These are phyloP conservation scores for Globisporangium radiosum DNA, from an alignment of 352 stramenopile species.

Conservation along the genomic window DNA sequence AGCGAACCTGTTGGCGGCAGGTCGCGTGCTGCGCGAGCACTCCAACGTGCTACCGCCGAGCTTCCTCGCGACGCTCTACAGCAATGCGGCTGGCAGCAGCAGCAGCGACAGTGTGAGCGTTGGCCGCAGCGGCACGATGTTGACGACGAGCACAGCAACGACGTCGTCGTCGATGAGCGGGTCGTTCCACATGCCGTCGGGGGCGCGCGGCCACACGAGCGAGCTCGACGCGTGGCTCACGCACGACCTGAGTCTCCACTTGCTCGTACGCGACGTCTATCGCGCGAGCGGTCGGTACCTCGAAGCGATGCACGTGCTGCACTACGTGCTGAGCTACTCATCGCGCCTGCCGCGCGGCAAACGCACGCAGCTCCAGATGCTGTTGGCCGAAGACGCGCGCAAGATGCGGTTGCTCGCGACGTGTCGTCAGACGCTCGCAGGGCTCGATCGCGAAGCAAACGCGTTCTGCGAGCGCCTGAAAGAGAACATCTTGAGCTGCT, in stretches of 20 bases:
- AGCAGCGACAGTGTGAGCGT: constrained; percentile 50
- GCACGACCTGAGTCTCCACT: constrained; percentile 79
- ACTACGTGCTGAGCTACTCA: constrained; percentile 75
- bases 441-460: constrained; percentile 72
- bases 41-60: constrained; percentile 58
- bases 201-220: constrained; percentile 44
- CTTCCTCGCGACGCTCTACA: constrained; percentile 41
- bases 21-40: constrained; percentile 64
- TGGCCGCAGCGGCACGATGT: constrained; percentile 62
- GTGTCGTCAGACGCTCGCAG: constrained; percentile 61
- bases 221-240: constrained; percentile 77
- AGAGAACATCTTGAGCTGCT: constrained; percentile 38
- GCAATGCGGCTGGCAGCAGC: constrained; percentile 4
- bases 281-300: constrained; percentile 69
- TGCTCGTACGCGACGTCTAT: constrained; percentile 76
- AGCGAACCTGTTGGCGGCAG: constrained; percentile 52
- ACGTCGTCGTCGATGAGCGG: constrained; percentile 62
- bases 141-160: constrained; percentile 52
- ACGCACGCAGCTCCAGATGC: constrained; percentile 70
- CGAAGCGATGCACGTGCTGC: constrained; percentile 70
- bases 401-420: constrained; percentile 73
- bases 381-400: constrained; percentile 69
- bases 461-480: constrained; percentile 66
- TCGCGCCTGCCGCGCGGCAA: constrained; percentile 65
- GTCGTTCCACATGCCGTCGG: constrained; percentile 47